phyloP scores from a whole-genome alignment of 2,329 filamentous ascomycete genomes.

The Exophiala alcalophila region DNA sequence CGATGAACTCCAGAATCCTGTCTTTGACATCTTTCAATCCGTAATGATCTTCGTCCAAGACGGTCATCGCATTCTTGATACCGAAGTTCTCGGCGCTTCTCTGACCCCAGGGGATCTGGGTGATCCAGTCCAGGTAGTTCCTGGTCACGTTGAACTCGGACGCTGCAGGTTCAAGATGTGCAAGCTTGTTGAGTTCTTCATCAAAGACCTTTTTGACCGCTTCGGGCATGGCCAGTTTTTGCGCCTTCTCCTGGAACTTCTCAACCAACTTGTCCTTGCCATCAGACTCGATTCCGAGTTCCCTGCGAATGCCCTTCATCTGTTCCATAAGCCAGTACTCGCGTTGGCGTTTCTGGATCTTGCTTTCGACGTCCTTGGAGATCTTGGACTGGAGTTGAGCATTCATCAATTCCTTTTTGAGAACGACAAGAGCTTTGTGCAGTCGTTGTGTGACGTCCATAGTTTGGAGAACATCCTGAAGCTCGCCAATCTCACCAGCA shows the following conservation, averaged over 20 bases:
- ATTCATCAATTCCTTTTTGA: slow-evolving; percentile 99
- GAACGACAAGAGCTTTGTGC: slow-evolving; percentile 82
- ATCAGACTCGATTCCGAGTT: slow-evolving; percentile 94
- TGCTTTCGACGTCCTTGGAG: slow-evolving; percentile 93
- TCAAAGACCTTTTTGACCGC: slow-evolving; percentile 97
- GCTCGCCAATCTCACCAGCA: slow-evolving; percentile 84
- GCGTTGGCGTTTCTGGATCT: slow-evolving; percentile 93
- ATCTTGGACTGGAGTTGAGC: slow-evolving; percentile 96
- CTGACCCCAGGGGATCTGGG: slow-evolving; percentile 96
- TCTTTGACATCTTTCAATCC: slow-evolving; percentile 98
- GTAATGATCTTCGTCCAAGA: slow-evolving; percentile 94
- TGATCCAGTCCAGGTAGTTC: slow-evolving; percentile 98
- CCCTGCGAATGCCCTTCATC: slow-evolving; percentile 96
- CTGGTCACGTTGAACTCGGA: slow-evolving; percentile 98
- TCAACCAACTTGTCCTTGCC: slow-evolving; percentile 98
- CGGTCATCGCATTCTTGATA: slow-evolving; percentile 83
- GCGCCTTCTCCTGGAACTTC: slow-evolving; percentile 93
- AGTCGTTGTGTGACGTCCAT: slow-evolving; percentile 90
- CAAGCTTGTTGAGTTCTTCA: slow-evolving; percentile 95
- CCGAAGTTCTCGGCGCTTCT: slow-evolving; percentile 95
- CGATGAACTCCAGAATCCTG: slow-evolving; percentile 96
- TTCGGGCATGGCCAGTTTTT: slow-evolving; percentile 93
- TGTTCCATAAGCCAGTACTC: slow-evolving; percentile 99
- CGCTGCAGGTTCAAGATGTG: slow-evolving; percentile 88
- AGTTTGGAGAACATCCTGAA: slow-evolving; percentile 85